Conservation (phyloP, 2,329 filamentous ascomycete species). For the Aspergillus ochraceoroseus region DNA sequence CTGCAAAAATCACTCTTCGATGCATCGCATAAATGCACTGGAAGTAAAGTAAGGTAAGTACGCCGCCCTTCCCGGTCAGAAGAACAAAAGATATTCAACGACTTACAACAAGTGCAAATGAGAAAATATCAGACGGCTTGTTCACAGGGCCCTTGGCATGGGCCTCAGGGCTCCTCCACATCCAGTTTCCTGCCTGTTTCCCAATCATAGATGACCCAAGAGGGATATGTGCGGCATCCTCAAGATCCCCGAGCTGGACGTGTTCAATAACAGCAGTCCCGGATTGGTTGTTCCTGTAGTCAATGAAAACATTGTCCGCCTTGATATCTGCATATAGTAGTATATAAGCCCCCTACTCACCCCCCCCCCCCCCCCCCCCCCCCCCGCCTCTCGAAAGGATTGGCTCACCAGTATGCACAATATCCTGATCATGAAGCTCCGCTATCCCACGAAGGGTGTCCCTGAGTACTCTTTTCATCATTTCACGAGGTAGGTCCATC, state of each 20-base stretch:
- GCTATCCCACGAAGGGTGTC: conserved; percentile 39
- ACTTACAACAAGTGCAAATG: conserved; percentile 31
- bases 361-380: too few species aligned
- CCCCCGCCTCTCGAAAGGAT: too few species aligned
- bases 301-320: conserved; percentile 37
- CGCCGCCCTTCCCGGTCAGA: too few species aligned
- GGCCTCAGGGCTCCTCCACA: conserved; percentile 36
- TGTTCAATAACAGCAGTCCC: conserved; percentile 18
- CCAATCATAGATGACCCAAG: conserved; percentile 27
- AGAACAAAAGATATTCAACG: background rate
- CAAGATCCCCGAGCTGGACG: conserved; percentile 29
- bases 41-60: conserved; percentile 11
- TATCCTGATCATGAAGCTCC: conserved; percentile 31
- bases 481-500: conserved; percentile 36
- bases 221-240: conserved; percentile 36
- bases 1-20: conserved; percentile 42
- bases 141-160: conserved; percentile 27
- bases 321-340: conserved; percentile 37
- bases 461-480: conserved; percentile 44
- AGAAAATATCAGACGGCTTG: conserved; percentile 33
- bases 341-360: too few species aligned
- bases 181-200: conserved; percentile 29
- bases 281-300: conserved; percentile 24
- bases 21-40: conserved; percentile 48
- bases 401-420: conserved; percentile 33